Conservation (phyloP, 2,329 filamentous ascomycete genomes). For the Ophiocordyceps camponoti-floridani region DNA sequence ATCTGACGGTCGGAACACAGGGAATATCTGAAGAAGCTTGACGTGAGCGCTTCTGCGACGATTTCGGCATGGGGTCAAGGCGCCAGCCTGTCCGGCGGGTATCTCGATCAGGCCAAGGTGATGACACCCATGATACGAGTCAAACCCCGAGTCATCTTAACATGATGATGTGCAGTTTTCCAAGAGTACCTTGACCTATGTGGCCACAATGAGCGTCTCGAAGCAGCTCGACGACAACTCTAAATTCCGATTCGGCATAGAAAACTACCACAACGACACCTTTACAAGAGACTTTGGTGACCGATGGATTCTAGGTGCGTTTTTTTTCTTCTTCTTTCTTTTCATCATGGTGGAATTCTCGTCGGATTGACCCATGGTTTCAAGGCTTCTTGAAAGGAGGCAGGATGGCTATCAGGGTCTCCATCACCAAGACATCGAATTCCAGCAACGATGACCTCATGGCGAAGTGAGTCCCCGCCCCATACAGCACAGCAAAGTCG, state of each 20-base stretch:
- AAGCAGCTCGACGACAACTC: background rate
- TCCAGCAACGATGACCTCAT: background rate
- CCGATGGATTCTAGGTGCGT: background rate
- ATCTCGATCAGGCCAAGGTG: conserved; percentile 1
- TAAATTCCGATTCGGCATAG: background rate
- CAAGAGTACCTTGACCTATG: background rate
- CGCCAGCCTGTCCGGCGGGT: background rate
- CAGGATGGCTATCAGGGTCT: conserved; percentile 1
- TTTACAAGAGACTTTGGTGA: conserved; percentile 1
- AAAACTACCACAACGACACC: background rate
- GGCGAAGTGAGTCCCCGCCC: background rate
- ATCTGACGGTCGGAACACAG: background rate
- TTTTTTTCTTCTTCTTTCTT: no score
- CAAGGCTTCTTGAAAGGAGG: background rate
- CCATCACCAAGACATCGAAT: background rate
- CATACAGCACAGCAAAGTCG: no score
- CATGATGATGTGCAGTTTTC: background rate
- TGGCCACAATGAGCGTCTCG: background rate
- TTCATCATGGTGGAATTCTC: no score
- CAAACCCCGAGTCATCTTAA: background rate
- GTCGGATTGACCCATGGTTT: background rate
- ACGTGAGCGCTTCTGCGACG: background rate
- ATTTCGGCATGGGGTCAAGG: conserved; percentile 1
- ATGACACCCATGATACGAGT: background rate
- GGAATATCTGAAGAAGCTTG: conserved; percentile 1